Percentiles rank a stretch among this genome's conserved stretches.
These are phyloP conservation scores for Cryphonectria radicalis DNA, from an alignment of 2,329 filamentous ascomycete species.

Conservation along the genomic window DNA sequence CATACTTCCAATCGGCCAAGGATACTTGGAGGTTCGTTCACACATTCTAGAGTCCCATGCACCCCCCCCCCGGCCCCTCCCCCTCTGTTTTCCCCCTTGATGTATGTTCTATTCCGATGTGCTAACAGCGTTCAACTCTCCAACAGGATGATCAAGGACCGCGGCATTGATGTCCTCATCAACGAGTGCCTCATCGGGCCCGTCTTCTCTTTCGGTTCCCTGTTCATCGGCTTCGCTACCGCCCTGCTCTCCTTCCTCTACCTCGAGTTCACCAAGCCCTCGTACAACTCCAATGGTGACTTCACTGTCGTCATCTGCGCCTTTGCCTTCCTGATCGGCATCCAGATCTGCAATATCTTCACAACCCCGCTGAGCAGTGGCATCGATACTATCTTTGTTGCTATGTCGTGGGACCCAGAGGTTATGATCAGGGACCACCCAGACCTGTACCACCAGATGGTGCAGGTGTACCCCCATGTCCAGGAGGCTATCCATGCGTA, in stretches of 20 bases:
- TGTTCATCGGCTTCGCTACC: constrained; percentile 83
- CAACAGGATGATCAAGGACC: constrained; percentile 78
- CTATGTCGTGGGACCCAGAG: constrained; percentile 69
- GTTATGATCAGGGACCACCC: constrained; percentile 81
- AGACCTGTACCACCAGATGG: constrained; percentile 79
- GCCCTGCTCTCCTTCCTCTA: constrained; percentile 87
- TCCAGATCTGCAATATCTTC: constrained; percentile 89
- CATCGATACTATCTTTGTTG: constrained; percentile 92
- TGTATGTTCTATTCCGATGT: too few relatives aligned
- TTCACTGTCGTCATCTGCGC: constrained; percentile 82
- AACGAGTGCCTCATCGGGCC: constrained; percentile 85
- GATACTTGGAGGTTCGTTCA: constrained; percentile 72
- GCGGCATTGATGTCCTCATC: constrained; percentile 86
- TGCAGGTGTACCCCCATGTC: constrained; percentile 81
- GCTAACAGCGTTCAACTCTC: constrained; percentile 11
- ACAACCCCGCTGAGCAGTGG: constrained; percentile 86
- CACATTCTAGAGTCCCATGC: too few relatives aligned
- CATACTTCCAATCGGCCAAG: constrained; percentile 85
- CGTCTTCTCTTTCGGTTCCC: constrained; percentile 75
- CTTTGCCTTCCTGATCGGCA: constrained; percentile 85
- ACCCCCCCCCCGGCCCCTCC: too few relatives aligned
- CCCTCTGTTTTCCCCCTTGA: too few relatives aligned
- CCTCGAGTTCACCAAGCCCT: constrained; percentile 77
- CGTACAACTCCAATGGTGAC: constrained; percentile 69
- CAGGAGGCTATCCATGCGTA: constrained; percentile 76